Evolutionary conservation across 2,329 filamentous ascomycete genomes (phyloP).

Genomic region (Arthrobotrys iridis): DNA sequence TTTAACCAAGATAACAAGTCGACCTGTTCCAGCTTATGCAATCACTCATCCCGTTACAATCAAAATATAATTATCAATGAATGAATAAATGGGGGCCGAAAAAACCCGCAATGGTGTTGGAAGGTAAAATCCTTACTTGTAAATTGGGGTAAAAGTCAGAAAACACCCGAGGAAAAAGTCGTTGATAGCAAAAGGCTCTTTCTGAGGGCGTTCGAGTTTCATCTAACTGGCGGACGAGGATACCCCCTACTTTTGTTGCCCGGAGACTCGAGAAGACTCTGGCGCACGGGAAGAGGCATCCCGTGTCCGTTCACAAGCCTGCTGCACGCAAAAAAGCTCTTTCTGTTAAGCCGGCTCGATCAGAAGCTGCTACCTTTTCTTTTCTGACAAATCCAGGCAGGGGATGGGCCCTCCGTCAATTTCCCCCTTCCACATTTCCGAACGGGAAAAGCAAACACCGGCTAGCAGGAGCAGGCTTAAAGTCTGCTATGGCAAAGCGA

Average conservation of each 20-base stretch:
- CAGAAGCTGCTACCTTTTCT: constrained; percentile 46
- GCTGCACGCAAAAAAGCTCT: constrained; percentile 8
- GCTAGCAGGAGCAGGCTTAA: constrained; percentile 13
- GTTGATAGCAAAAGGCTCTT: constrained; percentile 38
- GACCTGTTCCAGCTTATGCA: constrained; percentile 52
- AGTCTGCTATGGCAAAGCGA: constrained; percentile 39
- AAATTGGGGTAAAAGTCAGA: constrained; percentile 46
- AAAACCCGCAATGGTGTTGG: constrained; percentile 35
- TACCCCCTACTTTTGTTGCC: constrained; percentile 41
- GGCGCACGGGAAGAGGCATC: constrained; percentile 52
- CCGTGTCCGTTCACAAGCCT: constrained; percentile 48
- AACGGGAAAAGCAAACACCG: constrained; percentile 48
- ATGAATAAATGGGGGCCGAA: constrained; percentile 24
- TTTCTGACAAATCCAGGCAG: constrained; percentile 49
- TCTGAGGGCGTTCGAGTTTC: constrained; percentile 54
- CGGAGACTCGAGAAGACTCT: constrained; percentile 35
- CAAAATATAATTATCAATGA: constrained; percentile 21
- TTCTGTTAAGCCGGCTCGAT: constrained; percentile 41
- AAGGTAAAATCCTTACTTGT: constrained; percentile 26
- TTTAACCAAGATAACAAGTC: constrained; percentile 52
- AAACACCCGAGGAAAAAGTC: constrained; percentile 49
- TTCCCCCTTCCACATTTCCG: constrained; percentile 55
- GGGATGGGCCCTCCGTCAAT: constrained; percentile 51
- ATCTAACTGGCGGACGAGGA: constrained; percentile 46
- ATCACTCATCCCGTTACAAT: constrained; percentile 53